Conservation (phyloP, 75 land plant species). For the Ceratopteris richardii region DNA sequence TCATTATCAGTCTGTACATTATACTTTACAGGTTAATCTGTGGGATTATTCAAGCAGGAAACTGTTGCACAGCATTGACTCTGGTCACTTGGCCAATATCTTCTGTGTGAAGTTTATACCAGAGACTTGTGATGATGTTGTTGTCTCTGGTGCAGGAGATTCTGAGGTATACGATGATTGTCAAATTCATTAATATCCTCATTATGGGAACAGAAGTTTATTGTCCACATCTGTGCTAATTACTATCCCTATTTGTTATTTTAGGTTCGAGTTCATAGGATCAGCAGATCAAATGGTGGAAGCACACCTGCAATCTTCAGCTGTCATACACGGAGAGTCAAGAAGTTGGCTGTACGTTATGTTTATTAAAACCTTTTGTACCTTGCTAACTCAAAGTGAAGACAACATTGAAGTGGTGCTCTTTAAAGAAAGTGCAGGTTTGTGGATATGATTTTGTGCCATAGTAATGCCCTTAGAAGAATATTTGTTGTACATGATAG, state of each 20-base stretch:
- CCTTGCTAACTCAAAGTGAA: no score
- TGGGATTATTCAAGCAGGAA: constrained; percentile 62
- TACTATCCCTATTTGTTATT: no score
- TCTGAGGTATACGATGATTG: constrained; percentile 51
- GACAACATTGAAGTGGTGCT: no score
- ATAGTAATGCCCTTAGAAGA: no score
- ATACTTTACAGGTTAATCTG: constrained; percentile 59
- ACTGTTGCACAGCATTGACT: constrained; percentile 70
- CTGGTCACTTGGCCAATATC: constrained; percentile 85
- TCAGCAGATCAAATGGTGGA: constrained; percentile 46
- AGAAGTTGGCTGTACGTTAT: constrained; percentile 79
- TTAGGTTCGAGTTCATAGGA: constrained; percentile 81
- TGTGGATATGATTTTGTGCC: no score
- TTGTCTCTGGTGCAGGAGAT: constrained; percentile 95
- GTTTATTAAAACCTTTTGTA: no score
- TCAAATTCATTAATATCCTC: no score
- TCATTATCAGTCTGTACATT: not conserved
- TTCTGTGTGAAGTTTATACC: constrained; percentile 94
- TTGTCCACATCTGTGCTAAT: no score
- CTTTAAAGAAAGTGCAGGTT: no score
- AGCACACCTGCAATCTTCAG: constrained; percentile 58
- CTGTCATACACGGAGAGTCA: constrained; percentile 86
- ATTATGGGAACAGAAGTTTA: no score
- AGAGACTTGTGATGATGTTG: constrained; percentile 86
- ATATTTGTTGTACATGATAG: no score